phyloP scores from a whole-genome alignment of 2,329 filamentous ascomycete species.

The Hymenoscyphus scutula region DNA sequence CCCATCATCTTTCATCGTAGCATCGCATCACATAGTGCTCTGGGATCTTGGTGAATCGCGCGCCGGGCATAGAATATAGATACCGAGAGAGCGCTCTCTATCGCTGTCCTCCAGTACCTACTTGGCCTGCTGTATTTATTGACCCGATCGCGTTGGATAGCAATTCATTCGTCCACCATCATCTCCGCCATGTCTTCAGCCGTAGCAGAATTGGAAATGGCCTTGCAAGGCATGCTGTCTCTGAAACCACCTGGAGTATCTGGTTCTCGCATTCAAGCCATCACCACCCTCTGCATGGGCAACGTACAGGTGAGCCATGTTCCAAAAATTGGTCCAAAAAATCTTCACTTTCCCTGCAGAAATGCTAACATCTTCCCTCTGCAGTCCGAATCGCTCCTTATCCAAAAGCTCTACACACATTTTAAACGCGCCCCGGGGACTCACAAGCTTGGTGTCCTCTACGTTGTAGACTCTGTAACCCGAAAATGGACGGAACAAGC shows the following conservation, averaged over 20 bases:
- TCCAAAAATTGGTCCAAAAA: no score
- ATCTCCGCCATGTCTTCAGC: conserved; percentile 65
- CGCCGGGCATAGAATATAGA: conserved; percentile 28
- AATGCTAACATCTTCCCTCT: neutral
- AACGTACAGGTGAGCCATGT: conserved; percentile 81
- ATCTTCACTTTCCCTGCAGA: neutral
- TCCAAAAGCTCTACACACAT: conserved; percentile 95
- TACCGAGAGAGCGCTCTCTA: conserved; percentile 14
- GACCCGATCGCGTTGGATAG: conserved; percentile 11
- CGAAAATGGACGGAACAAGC: conserved; percentile 98
- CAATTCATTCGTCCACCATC: conserved; percentile 16
- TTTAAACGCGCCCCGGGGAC: conserved; percentile 93
- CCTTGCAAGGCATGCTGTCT: conserved; percentile 85
- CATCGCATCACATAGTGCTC: conserved; percentile 31
- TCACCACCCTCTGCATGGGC: conserved; percentile 83
- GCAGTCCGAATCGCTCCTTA: conserved; percentile 89
- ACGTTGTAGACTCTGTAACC: conserved; percentile 99
- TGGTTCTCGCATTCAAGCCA: conserved; percentile 81
- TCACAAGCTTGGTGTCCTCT: conserved; percentile 98
- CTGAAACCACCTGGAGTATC: conserved; percentile 94
- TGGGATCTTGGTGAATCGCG: conserved; percentile 21
- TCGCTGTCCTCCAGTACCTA: neutral
- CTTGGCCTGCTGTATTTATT: conserved; percentile 8
- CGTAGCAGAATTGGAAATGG: conserved; percentile 86
- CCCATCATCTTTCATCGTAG: conserved; percentile 29